These are phyloP conservation scores for Prunus campanulata DNA, from an alignment of 306 rosid species.

Conservation along the genomic window DNA sequence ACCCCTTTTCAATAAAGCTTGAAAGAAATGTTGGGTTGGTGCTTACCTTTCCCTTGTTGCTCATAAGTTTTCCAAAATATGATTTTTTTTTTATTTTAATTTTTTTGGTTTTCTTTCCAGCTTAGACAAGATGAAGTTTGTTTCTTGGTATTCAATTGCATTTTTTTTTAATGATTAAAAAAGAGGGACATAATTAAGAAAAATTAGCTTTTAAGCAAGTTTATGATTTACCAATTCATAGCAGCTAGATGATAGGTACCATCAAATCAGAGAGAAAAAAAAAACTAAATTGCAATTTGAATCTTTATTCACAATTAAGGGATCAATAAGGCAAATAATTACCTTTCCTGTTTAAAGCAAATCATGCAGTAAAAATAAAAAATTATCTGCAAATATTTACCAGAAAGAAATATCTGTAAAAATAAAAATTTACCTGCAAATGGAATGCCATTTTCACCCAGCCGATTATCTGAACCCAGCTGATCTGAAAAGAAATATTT, in stretches of 20 bases:
- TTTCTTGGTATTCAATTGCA: not conserved
- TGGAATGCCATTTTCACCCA: not conserved
- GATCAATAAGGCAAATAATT: constrained; percentile 1
- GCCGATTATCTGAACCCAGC: not conserved
- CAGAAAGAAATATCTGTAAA: too few species aligned
- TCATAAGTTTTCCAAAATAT: not conserved
- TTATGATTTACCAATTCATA: not conserved
- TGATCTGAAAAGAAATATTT: not conserved
- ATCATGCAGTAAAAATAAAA: not conserved
- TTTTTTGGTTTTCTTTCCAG: not conserved
- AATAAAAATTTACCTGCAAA: not conserved
- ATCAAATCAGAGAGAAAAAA: not conserved
- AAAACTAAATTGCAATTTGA: not conserved
- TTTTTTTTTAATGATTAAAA: not conserved
- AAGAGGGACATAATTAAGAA: too few species aligned
- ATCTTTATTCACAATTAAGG: not conserved
- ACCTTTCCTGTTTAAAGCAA: not conserved
- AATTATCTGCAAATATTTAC: not conserved
- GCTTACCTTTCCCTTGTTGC: not conserved
- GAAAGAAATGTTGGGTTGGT: not conserved
- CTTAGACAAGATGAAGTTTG: not conserved
- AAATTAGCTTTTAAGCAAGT: not conserved
- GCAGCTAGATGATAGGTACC: not conserved
- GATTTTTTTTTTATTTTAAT: too few species aligned
- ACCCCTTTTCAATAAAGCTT: not conserved